Base-by-base conservation (phyloP, 352 stramenopile species). In the Pythium biforme region DNA sequence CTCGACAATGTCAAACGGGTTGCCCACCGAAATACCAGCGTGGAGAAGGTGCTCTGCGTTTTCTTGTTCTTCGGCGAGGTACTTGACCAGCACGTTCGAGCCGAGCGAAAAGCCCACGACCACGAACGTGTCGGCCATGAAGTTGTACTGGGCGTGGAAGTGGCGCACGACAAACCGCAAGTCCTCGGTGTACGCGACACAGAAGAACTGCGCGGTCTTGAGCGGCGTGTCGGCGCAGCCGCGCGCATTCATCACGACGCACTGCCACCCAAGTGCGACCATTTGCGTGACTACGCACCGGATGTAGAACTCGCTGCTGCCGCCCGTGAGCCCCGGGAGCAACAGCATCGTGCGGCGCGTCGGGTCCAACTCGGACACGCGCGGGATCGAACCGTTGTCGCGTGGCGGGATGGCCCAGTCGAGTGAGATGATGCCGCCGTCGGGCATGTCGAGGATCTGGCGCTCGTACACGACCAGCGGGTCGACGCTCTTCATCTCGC, bases 51-150 rank as follows among this genome's bases (percentile, higher is more conserved):
- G 39, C 40, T 62, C 55, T 4, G 69, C 53, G 7, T 75, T 51
- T 0, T 80, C 59, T 27, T 56, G 59, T 33, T 89, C 78, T 66
- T 92, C 82, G 0, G 76, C 82, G 3, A 92, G 59, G 59, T 85
- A 92, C 67, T 94, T 94, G 34, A 88, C 78, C 29, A 94, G 64
- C 15, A 92, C 77, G 40, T 92, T 90, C 11, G 78, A 82, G 12
- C 80, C 82, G 40, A 92, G 77, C 9, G 82, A 92, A 52, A 88
- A 92, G 19, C 82, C 82, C 14, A 88, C 55, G 20, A 66, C 79
- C 14, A 90, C 34, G 52, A 86, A 77, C 29, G 71, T 61, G 27
- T 68, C 54, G 26, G 61, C 23, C 45, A 85, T 64, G 14, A 58
- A 86, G 26, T 71, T 39, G 66, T 86, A 87, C 48, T 66, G 81